These are phyloP conservation scores for Seminavis robusta DNA, from an alignment of 108 stramenopile species.

Conservation along the genomic window DNA sequence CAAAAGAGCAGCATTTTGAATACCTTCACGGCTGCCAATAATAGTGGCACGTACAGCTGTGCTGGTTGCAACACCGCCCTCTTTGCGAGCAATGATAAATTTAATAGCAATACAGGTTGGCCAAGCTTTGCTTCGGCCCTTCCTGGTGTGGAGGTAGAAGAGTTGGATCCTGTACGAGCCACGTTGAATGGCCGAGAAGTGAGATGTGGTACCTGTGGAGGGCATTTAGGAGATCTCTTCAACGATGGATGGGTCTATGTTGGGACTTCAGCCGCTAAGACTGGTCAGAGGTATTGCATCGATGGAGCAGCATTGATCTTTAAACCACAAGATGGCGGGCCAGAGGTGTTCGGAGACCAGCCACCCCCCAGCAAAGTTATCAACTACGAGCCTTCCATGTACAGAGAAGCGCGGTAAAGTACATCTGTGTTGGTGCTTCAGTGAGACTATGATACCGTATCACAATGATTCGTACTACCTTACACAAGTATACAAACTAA, in stretches of 20 bases:
- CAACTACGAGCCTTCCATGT: no score
- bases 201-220: constrained; percentile 54
- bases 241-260: constrained; percentile 18
- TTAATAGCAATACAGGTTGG: constrained; percentile 56
- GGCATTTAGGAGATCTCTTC: constrained; percentile 50
- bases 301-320: constrained; percentile 20
- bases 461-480: no score
- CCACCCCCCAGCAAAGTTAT: no score
- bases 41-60: constrained; percentile 33
- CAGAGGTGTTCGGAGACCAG: no score
- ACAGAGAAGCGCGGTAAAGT: no score
- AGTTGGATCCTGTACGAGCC: constrained; percentile 18
- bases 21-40: constrained; percentile 5
- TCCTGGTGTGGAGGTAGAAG: constrained; percentile 38
- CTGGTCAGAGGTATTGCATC: constrained; percentile 17
- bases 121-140: constrained; percentile 38
- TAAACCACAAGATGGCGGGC: constrained; percentile 5
- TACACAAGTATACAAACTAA: no score
- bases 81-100: constrained; percentile 43
- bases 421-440: no score
- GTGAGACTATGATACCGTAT: no score
- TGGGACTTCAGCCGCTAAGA: constrained; percentile 19
- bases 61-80: constrained; percentile 45
- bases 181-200: constrained; percentile 35
- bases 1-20: constrained; percentile 10